Evolutionary conservation across 345 rosid species (phyloP), one percentile per base, ranked within the genome.

Genomic region (Corchorus capsularis): DNA sequence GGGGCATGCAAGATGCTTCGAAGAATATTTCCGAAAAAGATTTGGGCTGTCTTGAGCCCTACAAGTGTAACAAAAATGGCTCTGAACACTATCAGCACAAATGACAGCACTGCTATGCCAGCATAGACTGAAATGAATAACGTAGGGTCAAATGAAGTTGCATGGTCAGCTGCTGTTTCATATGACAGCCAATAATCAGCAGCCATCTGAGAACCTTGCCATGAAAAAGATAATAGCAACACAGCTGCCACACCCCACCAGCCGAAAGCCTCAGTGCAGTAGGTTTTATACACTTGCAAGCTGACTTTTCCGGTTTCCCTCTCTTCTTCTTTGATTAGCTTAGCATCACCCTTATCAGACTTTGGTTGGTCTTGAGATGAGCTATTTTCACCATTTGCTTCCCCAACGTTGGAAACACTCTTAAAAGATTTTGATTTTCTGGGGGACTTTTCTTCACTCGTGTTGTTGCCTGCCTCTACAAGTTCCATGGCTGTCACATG

Each of bases 171-270:
- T 43, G 97, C 81, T 69, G 98, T 95, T 87, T 92, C 97, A 55
- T 92, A 93, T 13, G 99, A 93, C 46, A 93, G 85, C 98, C 99
- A 95, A 78, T 95, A 95, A 78, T 95, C 99, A 56, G 91, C 83
- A 11, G 97, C 94, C 98, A 95, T 95, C 32, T 72, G 20, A 72
- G 99, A 86, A 11, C 79, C 90, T 80, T 95, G 99, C 94, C 96
- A 95, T 11, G 83, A 0, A 10, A 95, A 12, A 59, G 99, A 95
- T 46, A 95, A 65, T 4, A 88, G 72, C 75, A 92, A 46, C 16
- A 90, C 91, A 15, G 67, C 74, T 19, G 79, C 83, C 43, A 86
- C 82, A 12, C 99, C 99, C 92, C 94, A 90, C 99, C 98, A 95
- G 46, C 99, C 98, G 75, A 79, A 95, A 43, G 98, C 97, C 80